Evolutionary conservation across 768 basidiomycete genomes (phyloP), one percentile per base, ranked within the genome.

Genomic region (Leccinum longicurvipes): DNA sequence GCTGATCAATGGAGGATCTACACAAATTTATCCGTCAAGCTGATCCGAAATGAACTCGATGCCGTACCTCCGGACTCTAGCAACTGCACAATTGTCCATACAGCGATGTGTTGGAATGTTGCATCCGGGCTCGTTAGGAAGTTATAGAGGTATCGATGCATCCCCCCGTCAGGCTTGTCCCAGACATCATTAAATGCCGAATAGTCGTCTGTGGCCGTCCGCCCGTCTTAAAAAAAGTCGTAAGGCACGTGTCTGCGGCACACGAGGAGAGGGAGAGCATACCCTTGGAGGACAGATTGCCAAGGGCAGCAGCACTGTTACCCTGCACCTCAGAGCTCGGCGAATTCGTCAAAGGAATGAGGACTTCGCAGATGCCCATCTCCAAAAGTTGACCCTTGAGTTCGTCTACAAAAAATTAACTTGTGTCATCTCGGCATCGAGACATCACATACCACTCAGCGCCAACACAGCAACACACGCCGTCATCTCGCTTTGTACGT

Each of bases 401-500:
- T 62, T 99, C 96, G 69, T 99, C 96, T 97, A 64, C 3, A 56
- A 3, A 36, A 50, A n/a, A 39, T 69, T 50, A 62, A 42, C 42
- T 34, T 29, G 34, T 10, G 8, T 25, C 19, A 27, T 50, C 32
- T 1, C 6, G 0, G 23, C 44, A 15, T 34, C 19, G 11, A 45
- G n/a, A 47, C 48, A 48, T 24, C 11, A 64, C 89, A 53, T 70
- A 96, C 95, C 95, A 64, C 93, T 96, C 63, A 99, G 71, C 6
- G 96, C 97, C 59, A 99, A 74, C 14, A 98, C 97, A 17, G 97
- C 97, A 44, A 98, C 89, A 64, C 96, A 98, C 6, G 97, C 97
- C 42, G 97, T 99, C 97, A 99, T 99, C 75, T 98, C 97, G 67
- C 93, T 96, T 75, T 99, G 97, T 11, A 99, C 97, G 59, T 89